Base-by-base conservation (phyloP, 1,284 basidiomycete species). In the Volvariella surrecta region DNA sequence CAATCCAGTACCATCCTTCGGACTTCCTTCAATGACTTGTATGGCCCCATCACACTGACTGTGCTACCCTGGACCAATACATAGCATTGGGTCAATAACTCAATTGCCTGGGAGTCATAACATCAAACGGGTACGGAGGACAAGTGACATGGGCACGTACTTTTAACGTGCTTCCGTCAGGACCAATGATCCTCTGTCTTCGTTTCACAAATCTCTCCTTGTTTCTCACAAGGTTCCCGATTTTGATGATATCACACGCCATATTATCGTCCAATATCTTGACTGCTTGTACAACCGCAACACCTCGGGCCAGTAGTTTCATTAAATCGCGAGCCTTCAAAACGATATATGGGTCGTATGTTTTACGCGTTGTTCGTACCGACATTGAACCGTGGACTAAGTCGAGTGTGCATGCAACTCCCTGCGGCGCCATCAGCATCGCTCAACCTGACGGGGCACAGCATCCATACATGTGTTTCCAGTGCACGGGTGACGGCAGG, bases 11-110 rank as follows among this genome's bases (percentile, higher is more conserved):
- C 80, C 53, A 99, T 97, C 47, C 94, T 66, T 45, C 96, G 77
- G 3, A 99, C 95, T 61, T 98, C 94, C 61, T 98, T 99, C 32
- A 99, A 68, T 0, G 88, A 85, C 60, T 95, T 97, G 68, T 88
- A 92, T 0, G 88, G 82, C 1, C 96, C 96, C 94, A 99, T 99
- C 2, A 91, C 92, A 37, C 91, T 90, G 44, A 99, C 96, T 0
- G 96, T 99, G 62, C 82, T 98, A 47, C 96, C 96, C 70, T 99
- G 96, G 0, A 99, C 95, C 18, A 99, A 75, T 6, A 99, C 89
- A 58, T 99, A 99, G 59, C 95, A 98, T 54, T 90, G 84, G 2
- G 96, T 99, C 43, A 99, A 69, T 10, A 99, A 76, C 56, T 99
- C 96, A 53, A 99, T 97, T 1, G 96, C 95, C 91, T 95, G 53